Evolutionary conservation across 177 flowering plant species (phyloP), one percentile per base, ranked within the genome.

Genomic region (Vitis hybrid): DNA sequence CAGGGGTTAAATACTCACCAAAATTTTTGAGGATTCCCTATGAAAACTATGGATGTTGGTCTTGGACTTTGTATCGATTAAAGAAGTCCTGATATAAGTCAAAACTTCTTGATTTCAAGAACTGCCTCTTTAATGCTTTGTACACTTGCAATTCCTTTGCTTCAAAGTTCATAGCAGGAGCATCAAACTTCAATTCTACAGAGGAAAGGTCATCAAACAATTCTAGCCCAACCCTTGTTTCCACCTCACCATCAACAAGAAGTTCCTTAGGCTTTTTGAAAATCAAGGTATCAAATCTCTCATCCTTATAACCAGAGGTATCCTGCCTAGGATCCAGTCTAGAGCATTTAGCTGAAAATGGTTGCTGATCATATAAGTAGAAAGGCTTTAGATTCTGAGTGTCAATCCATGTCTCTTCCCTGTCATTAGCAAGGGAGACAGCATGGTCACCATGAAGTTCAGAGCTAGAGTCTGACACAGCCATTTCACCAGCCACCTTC

Each of bases 201-300:
- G 97, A 89, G 72, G 89, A 86, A 2, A 93, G 79, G 52, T 80
- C 85, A 84, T 85, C 90, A 72, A 89, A 86, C 50, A 84, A 1
- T 64, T 90, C 85, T 48, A 66, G 60, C 15, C 79, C 88, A 18
- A 19, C 70, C 18, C 21, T 23, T 9, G 74, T 81, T 55, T 34
- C 32, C 13, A 61, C 69, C 13, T 56, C 74, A 52, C 56, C 51
- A 48, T 72, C 56, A 50, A n/a, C 58, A 69, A 48, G 10, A 69
- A 48, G 11, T 60, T 52, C 50, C 70, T 74, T 75, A 6, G 64
- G 65, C 65, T 67, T 62, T 70, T 78, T 82, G 40, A 79, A 73
- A 60, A 90, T 45, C 55, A 86, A 77, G 4, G 79, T 77, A 59
- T 69, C 64, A 72, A 69, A 79, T 45, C 10, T 76, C n/a, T 74